Percentiles rank a stretch among this genome's conserved stretches.
Evolutionary conservation across 2,329 filamentous ascomycete species (phyloP).

Genomic region (Epicoccum sorghinum): DNA sequence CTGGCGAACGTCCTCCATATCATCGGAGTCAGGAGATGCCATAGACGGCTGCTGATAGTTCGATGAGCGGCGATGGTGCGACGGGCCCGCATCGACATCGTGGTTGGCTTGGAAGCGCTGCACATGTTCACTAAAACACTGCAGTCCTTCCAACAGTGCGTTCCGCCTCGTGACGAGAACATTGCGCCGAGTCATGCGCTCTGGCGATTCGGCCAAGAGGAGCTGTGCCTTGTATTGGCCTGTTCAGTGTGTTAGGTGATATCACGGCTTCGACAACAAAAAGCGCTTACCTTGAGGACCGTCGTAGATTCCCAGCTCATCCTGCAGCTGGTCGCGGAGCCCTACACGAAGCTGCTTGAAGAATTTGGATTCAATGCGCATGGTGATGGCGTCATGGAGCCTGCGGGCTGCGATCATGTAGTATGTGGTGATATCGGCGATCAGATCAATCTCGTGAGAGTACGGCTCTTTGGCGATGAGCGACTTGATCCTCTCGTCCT

Average conservation of each 20-base stretch:
- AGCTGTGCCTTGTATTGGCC: conserved; percentile 10
- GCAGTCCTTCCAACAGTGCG: conserved; percentile 36
- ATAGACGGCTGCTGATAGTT: no score
- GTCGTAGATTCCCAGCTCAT: conserved; percentile 28
- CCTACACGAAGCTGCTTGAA: conserved; percentile 32
- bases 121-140: conserved; percentile 18
- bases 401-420: conserved; percentile 70
- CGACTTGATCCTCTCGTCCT: conserved; percentile 27
- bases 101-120: conserved; percentile 9
- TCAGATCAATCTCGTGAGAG: conserved; percentile 64
- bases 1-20: no score
- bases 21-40: no score
- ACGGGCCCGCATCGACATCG: neutral
- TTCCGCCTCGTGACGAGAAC: conserved; percentile 33
- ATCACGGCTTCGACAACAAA: no score
- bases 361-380: conserved; percentile 47
- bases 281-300: conserved; percentile 24
- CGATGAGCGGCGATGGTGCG: no score
- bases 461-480: conserved; percentile 64
- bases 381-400: conserved; percentile 63
- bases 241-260: conserved; percentile 2
- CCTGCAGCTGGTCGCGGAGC: conserved; percentile 34
- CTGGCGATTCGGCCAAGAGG: conserved; percentile 44
- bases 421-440: conserved; percentile 70
- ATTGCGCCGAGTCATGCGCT: conserved; percentile 32